Base-by-base conservation (phyloP, 371 early-diverging fungal genomes). In the Apophysomyces ossiformis region DNA sequence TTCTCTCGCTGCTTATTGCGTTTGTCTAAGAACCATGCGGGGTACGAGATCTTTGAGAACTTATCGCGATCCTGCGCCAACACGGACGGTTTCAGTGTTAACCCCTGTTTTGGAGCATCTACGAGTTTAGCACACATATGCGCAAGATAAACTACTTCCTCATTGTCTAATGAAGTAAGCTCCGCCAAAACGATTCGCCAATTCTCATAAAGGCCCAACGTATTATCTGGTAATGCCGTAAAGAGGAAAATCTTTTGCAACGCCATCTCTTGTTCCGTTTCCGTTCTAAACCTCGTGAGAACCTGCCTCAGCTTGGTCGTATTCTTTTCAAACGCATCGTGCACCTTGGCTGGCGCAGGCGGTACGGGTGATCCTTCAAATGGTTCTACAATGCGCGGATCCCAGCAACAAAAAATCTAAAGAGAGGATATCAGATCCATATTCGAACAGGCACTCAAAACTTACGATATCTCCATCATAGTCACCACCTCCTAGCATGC, bases 381-480 rank as follows among this genome's bases (percentile, higher is more conserved):
- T 0, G 71, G 70, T 4, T 80, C 39, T 0, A 78, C 82, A 8
- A 84, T 70, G 16, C 79, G 74, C 15, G 73, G 72, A 68, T 83
- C 84, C 84, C 84, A 83, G 57, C 82, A 84, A 60, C 80, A 80
- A 57, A 82, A 84, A 39, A 84, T 63, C 84, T 83, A 69, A 9
- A 56, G 13, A 32, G n/a, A 50, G 60, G 45, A 60, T 54, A 46
- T 11, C 12, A 46, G 54, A 41, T 41, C 41, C 8, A 13, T 41
- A 41, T 41, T 41, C 41, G 2, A 61, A n/a, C 6, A 39, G 21
- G 26, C 8, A 58, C 21, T 12, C 46, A 26, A 36, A 35, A 67
- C 73, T 64, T 72, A 83, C 82, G 56, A 78, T 73, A 69, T 84
- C 84, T 57, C 84, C 84, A 73, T 84, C 84, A 66, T 84, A 84